Evolutionary conservation across 106 monocot genomes (phyloP).

Genomic region (Dendrobium huoshanense): DNA sequence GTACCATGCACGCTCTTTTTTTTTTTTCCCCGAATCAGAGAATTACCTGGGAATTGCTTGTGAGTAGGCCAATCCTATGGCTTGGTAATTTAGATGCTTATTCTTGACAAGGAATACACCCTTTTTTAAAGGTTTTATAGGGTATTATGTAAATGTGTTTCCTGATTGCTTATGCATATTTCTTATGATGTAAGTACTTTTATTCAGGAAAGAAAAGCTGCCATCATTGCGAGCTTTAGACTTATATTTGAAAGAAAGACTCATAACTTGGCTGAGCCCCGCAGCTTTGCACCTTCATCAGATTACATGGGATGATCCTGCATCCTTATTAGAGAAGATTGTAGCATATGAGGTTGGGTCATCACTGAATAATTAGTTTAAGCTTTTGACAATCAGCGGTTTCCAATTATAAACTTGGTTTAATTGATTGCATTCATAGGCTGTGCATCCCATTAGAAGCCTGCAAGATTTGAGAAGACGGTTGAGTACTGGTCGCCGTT

Average conservation of each 20-base stretch:
- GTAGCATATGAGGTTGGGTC: conserved; percentile 67
- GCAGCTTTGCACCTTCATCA: conserved; percentile 80
- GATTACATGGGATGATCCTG: conserved; percentile 91
- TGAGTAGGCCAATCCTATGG: background rate
- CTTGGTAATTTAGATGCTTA: background rate
- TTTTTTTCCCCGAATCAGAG: background rate
- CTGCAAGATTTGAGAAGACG: conserved; percentile 80
- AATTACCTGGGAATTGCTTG: background rate
- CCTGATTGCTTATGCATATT: background rate
- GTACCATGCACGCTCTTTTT: background rate
- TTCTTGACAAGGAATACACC: background rate
- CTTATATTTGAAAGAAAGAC: conserved; percentile 69
- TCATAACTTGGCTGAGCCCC: conserved; percentile 83
- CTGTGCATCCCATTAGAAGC: conserved; percentile 85
- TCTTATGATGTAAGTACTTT: background rate
- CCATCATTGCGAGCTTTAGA: conserved; percentile 65
- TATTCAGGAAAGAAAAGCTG: conserved; percentile 48
- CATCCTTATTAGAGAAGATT: conserved; percentile 85
- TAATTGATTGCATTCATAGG: conserved; percentile 34
- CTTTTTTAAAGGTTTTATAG: background rate
- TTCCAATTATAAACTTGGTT: background rate
- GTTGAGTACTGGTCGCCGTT: conserved; percentile 64
- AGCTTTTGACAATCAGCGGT: background rate
- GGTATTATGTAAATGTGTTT: background rate
- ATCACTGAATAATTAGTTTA: background rate